A percentile compares a stretch with the other conserved stretches of the same genome.
These are phyloP conservation scores for Colletotrichum eremochloae DNA, from an alignment of 2,329 filamentous ascomycete species.

Conservation along the genomic window DNA sequence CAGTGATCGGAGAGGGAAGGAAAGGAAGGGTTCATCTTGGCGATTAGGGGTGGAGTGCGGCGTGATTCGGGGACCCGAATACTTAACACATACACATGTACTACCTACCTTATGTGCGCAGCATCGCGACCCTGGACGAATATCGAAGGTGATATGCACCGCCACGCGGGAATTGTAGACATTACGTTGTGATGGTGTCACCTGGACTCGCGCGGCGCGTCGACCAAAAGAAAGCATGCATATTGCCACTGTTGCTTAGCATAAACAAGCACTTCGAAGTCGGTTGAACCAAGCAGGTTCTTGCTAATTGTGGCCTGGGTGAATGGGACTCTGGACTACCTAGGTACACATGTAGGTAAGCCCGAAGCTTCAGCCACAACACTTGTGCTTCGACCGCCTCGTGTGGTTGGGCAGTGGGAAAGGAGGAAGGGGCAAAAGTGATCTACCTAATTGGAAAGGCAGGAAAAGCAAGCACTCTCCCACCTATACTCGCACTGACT, in stretches of 20 bases:
- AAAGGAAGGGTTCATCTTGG: not conserved
- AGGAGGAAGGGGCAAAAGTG: not conserved
- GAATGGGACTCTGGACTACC: not conserved
- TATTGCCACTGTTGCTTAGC: slow-evolving; percentile 19
- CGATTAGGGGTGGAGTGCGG: slow-evolving; percentile 24
- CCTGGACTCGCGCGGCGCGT: not conserved
- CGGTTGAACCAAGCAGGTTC: not conserved
- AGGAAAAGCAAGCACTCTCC: not conserved
- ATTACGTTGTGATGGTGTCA: slow-evolving; percentile 15
- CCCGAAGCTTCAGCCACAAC: slow-evolving; percentile 23
- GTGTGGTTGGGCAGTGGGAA: no score
- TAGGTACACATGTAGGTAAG: no score
- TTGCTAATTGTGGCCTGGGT: not conserved
- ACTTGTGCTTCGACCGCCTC: not conserved
- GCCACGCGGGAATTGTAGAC: not conserved
- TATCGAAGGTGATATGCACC: slow-evolving; percentile 17
- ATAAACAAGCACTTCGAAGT: not conserved
- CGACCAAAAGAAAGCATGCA: not conserved
- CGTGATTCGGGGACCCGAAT: not conserved
- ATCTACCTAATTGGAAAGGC: not conserved
- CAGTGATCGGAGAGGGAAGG: not conserved
- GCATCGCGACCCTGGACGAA: not conserved
- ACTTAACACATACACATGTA: not conserved
- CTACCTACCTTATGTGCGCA: not conserved
- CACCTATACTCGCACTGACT: not conserved